Evolutionary conservation across 106 monocot species (phyloP).

Genomic region (Acorus gramineus): DNA sequence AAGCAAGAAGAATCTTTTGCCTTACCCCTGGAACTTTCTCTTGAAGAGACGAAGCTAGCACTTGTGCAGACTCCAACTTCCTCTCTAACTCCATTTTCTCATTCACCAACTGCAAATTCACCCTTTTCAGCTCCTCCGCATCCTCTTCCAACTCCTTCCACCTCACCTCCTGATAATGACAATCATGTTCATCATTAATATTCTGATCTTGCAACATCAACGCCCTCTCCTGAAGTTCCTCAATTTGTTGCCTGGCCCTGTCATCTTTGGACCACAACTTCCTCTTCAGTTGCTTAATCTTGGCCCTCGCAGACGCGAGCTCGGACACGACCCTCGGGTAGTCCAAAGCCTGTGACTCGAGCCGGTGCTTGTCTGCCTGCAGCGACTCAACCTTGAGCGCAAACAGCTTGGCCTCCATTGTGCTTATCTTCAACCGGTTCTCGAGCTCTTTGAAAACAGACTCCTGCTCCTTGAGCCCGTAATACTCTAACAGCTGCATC

Average conservation of each 20-base stretch:
- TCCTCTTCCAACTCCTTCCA: slow-evolving; percentile 44
- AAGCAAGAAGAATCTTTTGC: background rate
- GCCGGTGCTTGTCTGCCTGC: slow-evolving; percentile 52
- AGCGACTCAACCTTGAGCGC: slow-evolving; percentile 37
- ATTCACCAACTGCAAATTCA: slow-evolving; percentile 39
- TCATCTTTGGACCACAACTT: slow-evolving; percentile 29
- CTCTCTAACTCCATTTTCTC: slow-evolving; percentile 44
- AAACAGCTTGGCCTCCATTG: slow-evolving; percentile 28
- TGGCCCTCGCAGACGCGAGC: slow-evolving; percentile 31
- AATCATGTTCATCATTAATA: slow-evolving; percentile 12
- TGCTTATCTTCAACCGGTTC: slow-evolving; percentile 26
- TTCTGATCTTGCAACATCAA: slow-evolving; percentile 15
- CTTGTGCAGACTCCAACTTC: slow-evolving; percentile 28
- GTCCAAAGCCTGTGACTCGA: slow-evolving; percentile 28
- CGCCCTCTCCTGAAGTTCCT: slow-evolving; percentile 28
- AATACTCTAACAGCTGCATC: slow-evolving; percentile 36
- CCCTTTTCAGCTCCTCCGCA: slow-evolving; percentile 20
- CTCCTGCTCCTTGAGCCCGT: slow-evolving; percentile 46
- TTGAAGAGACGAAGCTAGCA: slow-evolving; percentile 7
- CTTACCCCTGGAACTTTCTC: slow-evolving; percentile 36
- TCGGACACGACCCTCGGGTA: slow-evolving; percentile 14
- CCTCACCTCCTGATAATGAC: slow-evolving; percentile 27
- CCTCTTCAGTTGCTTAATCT: slow-evolving; percentile 29
- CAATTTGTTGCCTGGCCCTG: slow-evolving; percentile 32
- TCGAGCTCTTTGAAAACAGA: slow-evolving; percentile 34